Conservation (phyloP, 179 eudicot species). For the Spergularia azorica region DNA sequence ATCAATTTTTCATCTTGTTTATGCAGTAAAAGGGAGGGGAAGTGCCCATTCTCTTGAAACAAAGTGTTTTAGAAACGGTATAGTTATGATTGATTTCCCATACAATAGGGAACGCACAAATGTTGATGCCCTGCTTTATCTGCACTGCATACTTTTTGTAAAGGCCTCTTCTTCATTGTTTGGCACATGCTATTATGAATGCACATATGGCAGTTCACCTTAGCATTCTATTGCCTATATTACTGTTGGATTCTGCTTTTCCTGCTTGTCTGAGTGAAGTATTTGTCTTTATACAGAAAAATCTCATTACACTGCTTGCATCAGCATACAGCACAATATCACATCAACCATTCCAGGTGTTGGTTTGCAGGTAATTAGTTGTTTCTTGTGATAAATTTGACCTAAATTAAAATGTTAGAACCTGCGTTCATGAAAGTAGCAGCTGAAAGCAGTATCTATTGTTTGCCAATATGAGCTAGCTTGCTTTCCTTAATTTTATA, state of each 20-base stretch:
- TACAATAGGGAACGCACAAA: neutral
- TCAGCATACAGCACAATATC: constrained; percentile 80
- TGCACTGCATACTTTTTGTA: too few relatives aligned
- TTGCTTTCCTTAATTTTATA: neutral
- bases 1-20: too few relatives aligned
- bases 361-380: constrained; percentile 80
- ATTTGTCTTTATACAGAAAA: constrained; percentile 46
- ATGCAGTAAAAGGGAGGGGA: too few relatives aligned
- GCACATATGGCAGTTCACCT: too few relatives aligned
- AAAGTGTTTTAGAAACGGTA: too few relatives aligned
- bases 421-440: neutral
- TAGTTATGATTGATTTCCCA: too few relatives aligned
- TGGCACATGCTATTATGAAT: too few relatives aligned
- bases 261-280: constrained; percentile 4
- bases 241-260: neutral
- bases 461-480: neutral
- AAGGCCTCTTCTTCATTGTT: too few relatives aligned
- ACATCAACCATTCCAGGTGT: constrained; percentile 83
- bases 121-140: neutral
- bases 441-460: constrained; percentile 3
- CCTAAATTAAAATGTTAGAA: neutral
- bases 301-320: constrained; percentile 33
- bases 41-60: too few relatives aligned
- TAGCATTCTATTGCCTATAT: neutral
- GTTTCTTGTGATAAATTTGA: neutral